Percentiles rank a stretch among this genome's conserved stretches.
phyloP scores from a whole-genome alignment of 768 basidiomycete genomes.

The Exidia glandulosa region DNA sequence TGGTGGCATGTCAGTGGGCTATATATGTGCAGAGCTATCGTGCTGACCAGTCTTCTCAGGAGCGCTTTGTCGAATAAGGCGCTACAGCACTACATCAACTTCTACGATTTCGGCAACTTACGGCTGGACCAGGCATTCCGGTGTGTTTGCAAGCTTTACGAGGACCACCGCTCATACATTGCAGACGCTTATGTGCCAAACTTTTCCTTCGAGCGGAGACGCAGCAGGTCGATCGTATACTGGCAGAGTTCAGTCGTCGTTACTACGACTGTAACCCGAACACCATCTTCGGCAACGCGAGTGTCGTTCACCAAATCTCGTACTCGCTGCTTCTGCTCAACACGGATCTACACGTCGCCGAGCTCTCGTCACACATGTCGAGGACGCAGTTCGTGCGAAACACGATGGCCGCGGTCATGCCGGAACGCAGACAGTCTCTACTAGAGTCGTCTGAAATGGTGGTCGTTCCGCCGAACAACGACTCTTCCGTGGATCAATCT shows the following conservation, averaged over 20 bases:
- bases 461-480: background rate
- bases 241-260: slow-evolving; percentile 80
- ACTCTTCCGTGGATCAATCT: background rate
- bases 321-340: slow-evolving; percentile 91
- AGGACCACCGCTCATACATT: background rate
- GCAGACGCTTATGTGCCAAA: slow-evolving; percentile 79
- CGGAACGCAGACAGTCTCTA: slow-evolving; percentile 39
- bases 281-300: slow-evolving; percentile 71
- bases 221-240: slow-evolving; percentile 93
- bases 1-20: slow-evolving; percentile 68
- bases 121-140: slow-evolving; percentile 85
- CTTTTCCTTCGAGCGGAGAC: slow-evolving; percentile 92
- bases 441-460: background rate
- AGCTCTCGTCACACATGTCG: slow-evolving; percentile 82
- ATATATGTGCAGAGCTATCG: background rate
- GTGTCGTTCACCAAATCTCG: slow-evolving; percentile 93
- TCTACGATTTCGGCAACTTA: slow-evolving; percentile 77
- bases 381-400: slow-evolving; percentile 85
- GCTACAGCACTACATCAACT: slow-evolving; percentile 70
- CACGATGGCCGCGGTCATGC: slow-evolving; percentile 77
- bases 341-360: slow-evolving; percentile 95
- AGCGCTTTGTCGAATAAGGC: slow-evolving; percentile 64
- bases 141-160: slow-evolving; percentile 26
- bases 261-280: slow-evolving; percentile 88
- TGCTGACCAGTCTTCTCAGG: slow-evolving; percentile 29